Conservation (phyloP, 768 basidiomycete species). For the Jaapia argillacea region DNA sequence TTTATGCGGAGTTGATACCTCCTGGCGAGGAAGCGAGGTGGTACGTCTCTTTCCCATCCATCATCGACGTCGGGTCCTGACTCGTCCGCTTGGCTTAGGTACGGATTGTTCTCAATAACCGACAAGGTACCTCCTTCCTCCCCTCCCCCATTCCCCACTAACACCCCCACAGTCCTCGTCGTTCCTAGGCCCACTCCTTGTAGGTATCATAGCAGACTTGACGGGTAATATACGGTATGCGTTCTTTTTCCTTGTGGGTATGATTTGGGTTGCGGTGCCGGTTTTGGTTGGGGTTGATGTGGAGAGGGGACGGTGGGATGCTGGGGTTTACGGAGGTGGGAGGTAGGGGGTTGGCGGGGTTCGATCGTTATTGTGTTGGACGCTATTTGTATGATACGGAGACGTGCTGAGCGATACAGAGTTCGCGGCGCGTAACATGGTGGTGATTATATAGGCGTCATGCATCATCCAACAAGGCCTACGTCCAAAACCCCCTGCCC, state of each 20-base stretch:
- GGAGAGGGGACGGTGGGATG: constrained; percentile 49
- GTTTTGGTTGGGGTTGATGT: constrained; percentile 64
- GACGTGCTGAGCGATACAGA: too few relatives aligned
- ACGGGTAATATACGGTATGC: constrained; percentile 90
- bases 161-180: constrained; percentile 58
- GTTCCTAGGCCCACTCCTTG: constrained; percentile 84
- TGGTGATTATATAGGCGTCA: too few relatives aligned
- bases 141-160: constrained; percentile 1
- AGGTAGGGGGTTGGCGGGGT: too few relatives aligned
- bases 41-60: constrained; percentile 32
- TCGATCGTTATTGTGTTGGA: constrained; percentile 7
- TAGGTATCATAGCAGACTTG: constrained; percentile 77
- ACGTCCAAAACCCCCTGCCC: too few relatives aligned
- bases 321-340: constrained; percentile 26
- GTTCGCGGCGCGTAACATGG: too few relatives aligned
- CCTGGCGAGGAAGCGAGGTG: constrained; percentile 85
- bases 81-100: constrained; percentile 21
- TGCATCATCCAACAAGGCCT: too few relatives aligned
- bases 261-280: constrained; percentile 78
- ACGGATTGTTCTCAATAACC: constrained; percentile 82
- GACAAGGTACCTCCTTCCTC: constrained; percentile 49
- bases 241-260: constrained; percentile 78
- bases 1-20: constrained; percentile 82
- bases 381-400: background rate
- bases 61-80: background rate